phyloP scores from a whole-genome alignment of 1,284 basidiomycete species.

The Ustilago xerochloae region DNA sequence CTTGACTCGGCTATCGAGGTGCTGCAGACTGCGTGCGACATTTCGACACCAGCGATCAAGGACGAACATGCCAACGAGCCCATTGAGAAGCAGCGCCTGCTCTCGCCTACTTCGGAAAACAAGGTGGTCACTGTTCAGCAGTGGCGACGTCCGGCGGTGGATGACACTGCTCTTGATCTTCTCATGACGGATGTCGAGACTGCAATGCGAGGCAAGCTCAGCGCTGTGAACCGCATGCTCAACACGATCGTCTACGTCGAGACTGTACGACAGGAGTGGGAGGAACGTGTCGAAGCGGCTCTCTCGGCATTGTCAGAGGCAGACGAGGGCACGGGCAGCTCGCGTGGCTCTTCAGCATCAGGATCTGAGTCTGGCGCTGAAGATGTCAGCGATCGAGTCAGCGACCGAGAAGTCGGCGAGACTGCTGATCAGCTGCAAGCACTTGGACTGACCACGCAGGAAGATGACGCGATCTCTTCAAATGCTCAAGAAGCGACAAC shows the following conservation, averaged over 20 bases:
- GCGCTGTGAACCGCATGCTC: slow-evolving; percentile 94
- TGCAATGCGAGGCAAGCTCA: slow-evolving; percentile 90
- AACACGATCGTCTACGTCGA: slow-evolving; percentile 98
- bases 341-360: slow-evolving; percentile 27
- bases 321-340: slow-evolving; percentile 37
- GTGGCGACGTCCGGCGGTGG: slow-evolving; percentile 47
- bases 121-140: slow-evolving; percentile 57
- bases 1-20: slow-evolving; percentile 88
- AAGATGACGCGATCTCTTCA: background rate
- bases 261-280: slow-evolving; percentile 96
- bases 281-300: slow-evolving; percentile 80
- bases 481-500: background rate
- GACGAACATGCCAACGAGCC: slow-evolving; percentile 81
- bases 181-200: slow-evolving; percentile 87
- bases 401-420: slow-evolving; percentile 52
- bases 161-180: slow-evolving; percentile 84
- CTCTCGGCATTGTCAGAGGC: slow-evolving; percentile 72
- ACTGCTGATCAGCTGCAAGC: background rate
- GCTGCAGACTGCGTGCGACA: slow-evolving; percentile 80
- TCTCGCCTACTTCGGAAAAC: slow-evolving; percentile 73
- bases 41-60: slow-evolving; percentile 87
- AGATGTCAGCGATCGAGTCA: slow-evolving; percentile 71
- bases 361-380: slow-evolving; percentile 56
- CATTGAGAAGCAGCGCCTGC: slow-evolving; percentile 88
- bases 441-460: background rate